These are phyloP conservation scores for Cicer bijugum DNA, from an alignment of 306 rosid genomes.

Conservation along the genomic window DNA sequence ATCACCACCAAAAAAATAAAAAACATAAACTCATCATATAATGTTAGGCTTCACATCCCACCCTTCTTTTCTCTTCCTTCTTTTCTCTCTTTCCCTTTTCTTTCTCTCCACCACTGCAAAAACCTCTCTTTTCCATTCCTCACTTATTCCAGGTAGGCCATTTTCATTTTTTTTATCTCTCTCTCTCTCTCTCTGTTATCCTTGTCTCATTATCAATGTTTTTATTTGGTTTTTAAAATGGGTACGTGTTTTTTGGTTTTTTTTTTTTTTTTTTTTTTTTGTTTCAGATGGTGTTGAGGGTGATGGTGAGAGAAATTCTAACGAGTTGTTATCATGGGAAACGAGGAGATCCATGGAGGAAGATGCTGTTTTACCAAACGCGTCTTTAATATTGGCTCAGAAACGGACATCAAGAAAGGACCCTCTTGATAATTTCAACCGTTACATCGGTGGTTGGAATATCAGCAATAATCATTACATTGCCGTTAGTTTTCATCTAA, in stretches of 20 bases:
- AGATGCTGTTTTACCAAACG: conserved; percentile 18
- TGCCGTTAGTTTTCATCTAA: conserved; percentile 60
- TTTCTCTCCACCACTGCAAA: conserved; percentile 40
- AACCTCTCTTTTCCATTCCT: conserved; percentile 36
- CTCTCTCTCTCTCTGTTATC: not conserved
- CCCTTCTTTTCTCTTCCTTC: conserved; percentile 40
- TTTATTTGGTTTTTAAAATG: not conserved
- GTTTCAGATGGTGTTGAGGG: conserved; percentile 45
- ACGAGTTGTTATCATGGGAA: conserved; percentile 54
- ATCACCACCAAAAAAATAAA: not conserved
- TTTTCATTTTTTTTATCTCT: not conserved
- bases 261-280: not conserved
- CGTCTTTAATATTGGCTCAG: conserved; percentile 72
- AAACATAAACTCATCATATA: conserved; percentile 11
- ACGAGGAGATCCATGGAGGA: conserved; percentile 66
- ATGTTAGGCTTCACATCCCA: conserved; percentile 52
- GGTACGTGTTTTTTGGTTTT: not conserved
- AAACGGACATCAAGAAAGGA: conserved; percentile 67
- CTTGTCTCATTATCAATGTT: not conserved
- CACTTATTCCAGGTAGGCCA: conserved; percentile 44
- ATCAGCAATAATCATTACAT: conserved; percentile 72
- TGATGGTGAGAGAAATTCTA: conserved; percentile 40
- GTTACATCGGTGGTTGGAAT: conserved; percentile 90
- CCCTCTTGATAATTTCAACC: conserved; percentile 59
- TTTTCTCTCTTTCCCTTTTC: conserved; percentile 3